Base-by-base conservation (phyloP, 805 yeast species). In the Barnettozyma wickerhamii region DNA sequence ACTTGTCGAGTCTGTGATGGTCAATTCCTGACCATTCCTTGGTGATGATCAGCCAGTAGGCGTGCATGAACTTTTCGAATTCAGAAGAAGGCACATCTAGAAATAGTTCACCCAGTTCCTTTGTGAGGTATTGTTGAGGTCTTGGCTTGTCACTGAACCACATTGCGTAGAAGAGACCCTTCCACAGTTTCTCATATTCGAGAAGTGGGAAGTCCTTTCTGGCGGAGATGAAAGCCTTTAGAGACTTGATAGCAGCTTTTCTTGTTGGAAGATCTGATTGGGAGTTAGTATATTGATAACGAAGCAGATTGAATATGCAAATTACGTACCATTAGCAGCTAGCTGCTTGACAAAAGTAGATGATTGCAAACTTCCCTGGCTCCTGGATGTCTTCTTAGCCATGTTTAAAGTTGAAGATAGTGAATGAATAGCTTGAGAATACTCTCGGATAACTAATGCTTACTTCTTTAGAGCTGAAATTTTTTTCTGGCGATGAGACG, bases 111-210 rank as follows among this genome's bases (percentile, higher is more conserved):
- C 91, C 95, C 47, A 93, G 66, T 32, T 76, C 79, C 35, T 72
- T 74, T 3, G 96, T 95, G 29, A 93, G 67, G 44, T 81, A 67
- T 62, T 89, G 96, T 63, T 93, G 99, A 19, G 95, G 93, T 53
- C 84, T 72, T 20, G 96, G 95, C 57, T 90, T 77, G 62, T 93
- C 99, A 58, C 95, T 77, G 66, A 84, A 88, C 98, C 99, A 93
- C 95, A 93, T 87, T 10, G 95, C 77, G 58, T 72, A 93, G 63
- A 83, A 93, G 30, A 93, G 71, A n/a, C 98, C 99, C 64, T 86
- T 89, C 97, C 99, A 93, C 45, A 93, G 67, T 59, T 91, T 90
- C 50, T 84, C 84, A 48, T 79, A 69, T 24, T 60, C 64, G 6
- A 69, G 55, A 30, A 79, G 61, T 29, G 73, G 66, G 21, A 56